Evolutionary conservation across 345 rosid species (phyloP).

Genomic region (Gossypioides kirkii): DNA sequence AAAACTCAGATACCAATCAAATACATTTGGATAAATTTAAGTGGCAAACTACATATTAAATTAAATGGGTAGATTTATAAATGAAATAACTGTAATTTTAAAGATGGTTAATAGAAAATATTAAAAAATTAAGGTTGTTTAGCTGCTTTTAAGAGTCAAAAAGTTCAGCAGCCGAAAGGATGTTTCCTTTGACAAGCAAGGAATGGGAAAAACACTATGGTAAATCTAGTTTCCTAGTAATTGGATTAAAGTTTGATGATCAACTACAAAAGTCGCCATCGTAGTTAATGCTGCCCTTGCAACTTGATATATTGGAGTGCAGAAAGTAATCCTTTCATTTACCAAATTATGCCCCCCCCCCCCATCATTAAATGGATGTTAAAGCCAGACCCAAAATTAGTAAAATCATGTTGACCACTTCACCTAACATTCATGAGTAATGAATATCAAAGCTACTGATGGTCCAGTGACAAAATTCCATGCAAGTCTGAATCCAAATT

Average conservation of each 20-base stretch:
- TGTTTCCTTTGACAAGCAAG: not conserved
- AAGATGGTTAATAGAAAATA: too few species aligned
- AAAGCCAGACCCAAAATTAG: not conserved
- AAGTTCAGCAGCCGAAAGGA: too few species aligned
- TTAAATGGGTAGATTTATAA: too few species aligned
- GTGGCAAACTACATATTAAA: too few species aligned
- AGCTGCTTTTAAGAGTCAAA: too few species aligned
- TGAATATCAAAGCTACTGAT: not conserved
- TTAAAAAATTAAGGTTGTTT: too few species aligned
- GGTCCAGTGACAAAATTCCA: too few species aligned
- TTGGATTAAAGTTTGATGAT: not conserved
- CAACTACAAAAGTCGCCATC: not conserved
- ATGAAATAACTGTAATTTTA: too few species aligned
- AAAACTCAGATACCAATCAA: too few species aligned
- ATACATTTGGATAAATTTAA: too few species aligned
- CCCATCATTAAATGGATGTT: not conserved
- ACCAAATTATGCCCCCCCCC: not conserved
- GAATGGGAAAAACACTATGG: not conserved
- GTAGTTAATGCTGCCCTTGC: not conserved
- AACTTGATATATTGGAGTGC: not conserved
- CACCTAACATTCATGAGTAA: slow-evolving; percentile 3
- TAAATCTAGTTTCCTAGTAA: not conserved
- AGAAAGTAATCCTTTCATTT: not conserved
- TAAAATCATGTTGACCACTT: not conserved
- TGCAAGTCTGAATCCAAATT: not conserved